These are phyloP conservation scores for Ascochyta pisi DNA, from an alignment of 2,329 filamentous ascomycete species.

Conservation along the genomic window DNA sequence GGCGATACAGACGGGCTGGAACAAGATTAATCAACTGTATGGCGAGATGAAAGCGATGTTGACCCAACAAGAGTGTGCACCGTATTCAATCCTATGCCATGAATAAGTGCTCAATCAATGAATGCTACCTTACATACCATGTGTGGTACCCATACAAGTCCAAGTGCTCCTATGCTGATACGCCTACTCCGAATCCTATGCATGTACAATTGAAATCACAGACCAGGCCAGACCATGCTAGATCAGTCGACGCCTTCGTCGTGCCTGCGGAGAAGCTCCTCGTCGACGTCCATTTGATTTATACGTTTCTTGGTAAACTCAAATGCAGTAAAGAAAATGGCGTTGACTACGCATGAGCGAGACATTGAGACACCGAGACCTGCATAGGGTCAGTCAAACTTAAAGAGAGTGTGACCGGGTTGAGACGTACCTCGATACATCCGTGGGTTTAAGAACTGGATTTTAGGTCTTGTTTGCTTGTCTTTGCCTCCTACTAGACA, in stretches of 20 bases:
- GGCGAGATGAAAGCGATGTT: background rate
- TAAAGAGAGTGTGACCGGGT: background rate
- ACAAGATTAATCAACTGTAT: background rate
- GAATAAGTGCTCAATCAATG: constrained; percentile 10
- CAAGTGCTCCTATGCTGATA: constrained; percentile 10
- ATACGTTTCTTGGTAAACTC: constrained; percentile 75
- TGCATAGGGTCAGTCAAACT: constrained; percentile 24
- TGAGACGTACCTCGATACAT: constrained; percentile 75
- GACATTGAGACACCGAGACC: constrained; percentile 80
- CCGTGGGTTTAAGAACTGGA: constrained; percentile 76
- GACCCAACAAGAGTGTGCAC: constrained; percentile 4
- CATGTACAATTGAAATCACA: constrained; percentile 19
- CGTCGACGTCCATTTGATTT: constrained; percentile 51
- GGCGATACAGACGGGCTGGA: background rate
- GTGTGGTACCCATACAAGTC: constrained; percentile 4
- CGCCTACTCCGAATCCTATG: constrained; percentile 37
- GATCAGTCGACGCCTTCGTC: constrained; percentile 22
- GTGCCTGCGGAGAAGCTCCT: constrained; percentile 42
- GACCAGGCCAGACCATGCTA: background rate
- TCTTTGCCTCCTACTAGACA: constrained; percentile 73
- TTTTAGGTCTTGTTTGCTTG: constrained; percentile 66
- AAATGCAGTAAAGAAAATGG: constrained; percentile 89
- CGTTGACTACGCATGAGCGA: constrained; percentile 82
- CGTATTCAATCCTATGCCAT: constrained; percentile 24
- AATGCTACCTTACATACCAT: constrained; percentile 21